A percentile compares a stretch with the other conserved stretches of the same genome.
phyloP scores from a whole-genome alignment of 176 grass and related monocot genomes.

The Eremochloa ophiuroides region DNA sequence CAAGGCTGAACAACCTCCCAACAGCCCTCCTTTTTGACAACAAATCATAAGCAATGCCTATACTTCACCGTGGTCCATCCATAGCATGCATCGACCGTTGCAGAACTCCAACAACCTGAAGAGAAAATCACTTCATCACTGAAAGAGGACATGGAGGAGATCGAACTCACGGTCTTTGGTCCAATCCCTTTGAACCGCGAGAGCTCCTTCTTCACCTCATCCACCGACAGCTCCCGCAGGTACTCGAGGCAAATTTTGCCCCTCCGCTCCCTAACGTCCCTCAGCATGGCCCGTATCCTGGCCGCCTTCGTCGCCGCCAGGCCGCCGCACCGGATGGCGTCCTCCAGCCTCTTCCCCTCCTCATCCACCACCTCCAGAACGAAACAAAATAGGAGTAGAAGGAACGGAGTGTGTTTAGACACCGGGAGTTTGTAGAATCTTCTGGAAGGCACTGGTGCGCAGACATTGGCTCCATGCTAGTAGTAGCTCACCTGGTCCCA shows the following conservation, averaged over 20 bases:
- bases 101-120: background rate
- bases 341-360: slow-evolving; percentile 60
- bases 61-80: background rate
- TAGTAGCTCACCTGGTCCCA: slow-evolving; percentile 56
- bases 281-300: slow-evolving; percentile 64
- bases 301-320: slow-evolving; percentile 73
- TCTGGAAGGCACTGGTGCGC: background rate
- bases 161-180: slow-evolving; percentile 68
- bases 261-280: slow-evolving; percentile 50
- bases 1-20: background rate
- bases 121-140: background rate
- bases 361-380: slow-evolving; percentile 49
- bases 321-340: slow-evolving; percentile 72
- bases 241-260: slow-evolving; percentile 81
- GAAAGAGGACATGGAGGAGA: background rate
- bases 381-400: background rate
- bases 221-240: slow-evolving; percentile 45
- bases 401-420: background rate
- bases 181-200: slow-evolving; percentile 85
- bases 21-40: background rate
- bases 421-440: background rate
- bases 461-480: background rate
- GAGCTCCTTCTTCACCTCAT: slow-evolving; percentile 77
- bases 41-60: background rate
- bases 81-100: background rate